Conservation (phyloP, 1,284 basidiomycete genomes). For the Exsudoporus floridanus region DNA sequence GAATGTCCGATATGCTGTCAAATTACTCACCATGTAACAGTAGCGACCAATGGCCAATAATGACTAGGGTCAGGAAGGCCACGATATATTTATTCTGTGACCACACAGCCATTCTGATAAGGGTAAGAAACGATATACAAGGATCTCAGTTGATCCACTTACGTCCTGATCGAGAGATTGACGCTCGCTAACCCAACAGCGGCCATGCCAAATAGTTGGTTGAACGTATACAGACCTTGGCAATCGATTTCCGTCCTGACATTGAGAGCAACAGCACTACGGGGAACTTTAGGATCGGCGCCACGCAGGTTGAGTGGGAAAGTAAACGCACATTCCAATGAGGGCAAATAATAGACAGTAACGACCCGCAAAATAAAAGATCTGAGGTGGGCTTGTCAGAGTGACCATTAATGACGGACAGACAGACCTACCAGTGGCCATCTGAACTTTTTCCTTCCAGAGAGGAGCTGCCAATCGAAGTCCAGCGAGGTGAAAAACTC, state of each 20-base stretch:
- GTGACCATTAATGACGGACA: neutral
- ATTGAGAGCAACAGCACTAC: slow-evolving; percentile 33
- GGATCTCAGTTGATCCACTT: slow-evolving; percentile 26
- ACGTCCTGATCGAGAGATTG: slow-evolving; percentile 78
- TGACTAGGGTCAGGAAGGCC: slow-evolving; percentile 53
- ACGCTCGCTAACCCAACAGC: slow-evolving; percentile 74
- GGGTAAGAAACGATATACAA: neutral
- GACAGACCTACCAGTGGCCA: slow-evolving; percentile 57
- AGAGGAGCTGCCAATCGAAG: slow-evolving; percentile 68
- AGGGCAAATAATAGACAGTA: slow-evolving; percentile 67
- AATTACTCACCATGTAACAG: slow-evolving; percentile 62
- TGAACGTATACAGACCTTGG: slow-evolving; percentile 65
- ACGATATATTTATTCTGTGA: slow-evolving; percentile 60
- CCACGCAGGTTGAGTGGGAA: neutral
- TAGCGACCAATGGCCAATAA: slow-evolving; percentile 75
- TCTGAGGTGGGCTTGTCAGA: slow-evolving; percentile 38
- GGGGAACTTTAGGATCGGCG: neutral
- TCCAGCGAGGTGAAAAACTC: slow-evolving; percentile 63
- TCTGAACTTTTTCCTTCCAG: slow-evolving; percentile 56
- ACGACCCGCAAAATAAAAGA: slow-evolving; percentile 73
- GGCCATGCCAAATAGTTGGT: slow-evolving; percentile 67
- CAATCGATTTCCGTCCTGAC: slow-evolving; percentile 35
- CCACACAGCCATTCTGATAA: slow-evolving; percentile 66
- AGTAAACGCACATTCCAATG: slow-evolving; percentile 61
- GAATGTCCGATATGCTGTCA: neutral